Conservation (phyloP, 768 basidiomycete species). For the Suillus paluster region DNA sequence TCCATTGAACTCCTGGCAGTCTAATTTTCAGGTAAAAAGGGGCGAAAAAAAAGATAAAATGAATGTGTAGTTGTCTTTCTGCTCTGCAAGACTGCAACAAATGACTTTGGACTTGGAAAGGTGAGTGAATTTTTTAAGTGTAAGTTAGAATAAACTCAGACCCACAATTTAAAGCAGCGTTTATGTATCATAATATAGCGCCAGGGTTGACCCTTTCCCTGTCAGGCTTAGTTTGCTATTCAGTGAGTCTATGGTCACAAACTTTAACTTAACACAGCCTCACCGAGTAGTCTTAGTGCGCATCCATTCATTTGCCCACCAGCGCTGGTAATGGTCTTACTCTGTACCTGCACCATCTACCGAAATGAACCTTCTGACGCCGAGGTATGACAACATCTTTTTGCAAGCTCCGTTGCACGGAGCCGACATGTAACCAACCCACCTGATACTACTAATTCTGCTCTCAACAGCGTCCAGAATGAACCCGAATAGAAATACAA, state of each 20-base stretch:
- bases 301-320: neutral
- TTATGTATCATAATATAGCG: neutral
- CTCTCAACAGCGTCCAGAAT: no score
- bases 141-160: neutral
- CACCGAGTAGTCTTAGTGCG: neutral
- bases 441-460: no score
- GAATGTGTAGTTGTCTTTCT: neutral
- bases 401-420: no score
- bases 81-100: neutral
- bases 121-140: neutral
- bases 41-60: neutral
- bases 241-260: neutral
- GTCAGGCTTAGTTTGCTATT: neutral
- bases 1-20: neutral
- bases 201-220: constrained; percentile 1
- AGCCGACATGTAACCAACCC: no score
- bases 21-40: neutral
- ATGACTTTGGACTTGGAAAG: no score
- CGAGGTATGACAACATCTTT: no score
- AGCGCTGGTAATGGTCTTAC: neutral
- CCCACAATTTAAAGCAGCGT: neutral
- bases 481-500: no score
- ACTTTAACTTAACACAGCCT: neutral
- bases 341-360: no score
- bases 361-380: no score